Evolutionary conservation across 257 asterid genomes (phyloP).

Genomic region (Striga asiatica): DNA sequence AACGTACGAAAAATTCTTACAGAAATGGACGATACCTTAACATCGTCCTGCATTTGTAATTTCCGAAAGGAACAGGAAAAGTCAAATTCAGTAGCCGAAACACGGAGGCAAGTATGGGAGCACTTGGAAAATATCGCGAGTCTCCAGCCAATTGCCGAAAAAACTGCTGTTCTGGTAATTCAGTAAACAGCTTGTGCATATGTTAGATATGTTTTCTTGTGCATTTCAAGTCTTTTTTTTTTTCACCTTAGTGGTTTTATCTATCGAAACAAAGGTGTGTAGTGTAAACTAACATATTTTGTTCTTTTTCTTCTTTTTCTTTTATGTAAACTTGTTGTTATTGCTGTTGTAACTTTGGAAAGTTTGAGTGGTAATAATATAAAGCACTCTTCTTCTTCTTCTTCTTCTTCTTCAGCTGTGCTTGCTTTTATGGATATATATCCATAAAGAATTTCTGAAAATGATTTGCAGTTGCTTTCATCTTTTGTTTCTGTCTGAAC

Average conservation of each 20-base stretch:
- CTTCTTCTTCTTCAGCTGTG: too few species aligned
- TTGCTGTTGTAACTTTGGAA: neutral
- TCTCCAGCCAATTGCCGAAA: constrained; percentile 49
- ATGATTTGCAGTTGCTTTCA: too few species aligned
- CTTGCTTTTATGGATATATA: too few species aligned
- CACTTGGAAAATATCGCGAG: constrained; percentile 51
- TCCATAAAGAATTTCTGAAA: too few species aligned
- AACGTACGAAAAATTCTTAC: constrained; percentile 56
- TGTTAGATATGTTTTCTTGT: too few species aligned
- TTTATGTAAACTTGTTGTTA: neutral
- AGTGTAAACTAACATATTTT: constrained; percentile 14
- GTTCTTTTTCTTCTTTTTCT: neutral
- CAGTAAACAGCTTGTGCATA: constrained; percentile 28
- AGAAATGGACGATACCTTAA: constrained; percentile 63
- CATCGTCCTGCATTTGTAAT: constrained; percentile 41
- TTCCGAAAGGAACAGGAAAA: constrained; percentile 41
- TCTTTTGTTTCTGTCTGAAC: too few species aligned
- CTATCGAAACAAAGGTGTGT: too few species aligned
- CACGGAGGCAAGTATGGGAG: constrained; percentile 52
- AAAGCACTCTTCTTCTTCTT: too few species aligned
- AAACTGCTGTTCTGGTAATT: constrained; percentile 60
- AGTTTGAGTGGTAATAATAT: too few species aligned
- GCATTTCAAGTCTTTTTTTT: too few species aligned
- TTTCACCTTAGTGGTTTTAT: too few species aligned
- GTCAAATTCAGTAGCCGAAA: constrained; percentile 23